Percentiles rank a stretch among this genome's conserved stretches.
Conservation (phyloP, 2,329 filamentous ascomycete species). For the Botryotinia convoluta region DNA sequence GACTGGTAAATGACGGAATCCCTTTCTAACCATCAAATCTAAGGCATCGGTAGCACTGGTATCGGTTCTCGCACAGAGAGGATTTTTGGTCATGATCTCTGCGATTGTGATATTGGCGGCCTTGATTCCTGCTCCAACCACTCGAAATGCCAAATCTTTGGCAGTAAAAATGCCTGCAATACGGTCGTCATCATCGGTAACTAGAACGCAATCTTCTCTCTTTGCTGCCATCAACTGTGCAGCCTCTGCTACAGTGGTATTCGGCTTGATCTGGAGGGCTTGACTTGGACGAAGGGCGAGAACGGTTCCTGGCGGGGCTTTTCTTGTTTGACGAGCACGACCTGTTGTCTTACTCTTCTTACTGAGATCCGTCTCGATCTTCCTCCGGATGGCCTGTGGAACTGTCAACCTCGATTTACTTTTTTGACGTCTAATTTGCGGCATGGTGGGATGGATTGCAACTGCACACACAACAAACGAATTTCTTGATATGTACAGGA, state of each 20-base stretch:
- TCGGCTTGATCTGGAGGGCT: conserved; percentile 95
- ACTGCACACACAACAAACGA: neutral
- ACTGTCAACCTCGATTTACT: conserved; percentile 18
- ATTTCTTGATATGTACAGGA: neutral
- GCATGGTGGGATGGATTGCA: conserved; percentile 4
- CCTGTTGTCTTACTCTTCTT: conserved; percentile 87
- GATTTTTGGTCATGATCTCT: conserved; percentile 99
- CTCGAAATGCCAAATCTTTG: conserved; percentile 96
- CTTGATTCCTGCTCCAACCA: conserved; percentile 88
- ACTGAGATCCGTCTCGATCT: conserved; percentile 95
- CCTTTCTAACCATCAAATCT: conserved; percentile 97
- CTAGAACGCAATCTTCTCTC: conserved; percentile 94
- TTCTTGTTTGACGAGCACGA: conserved; percentile 80
- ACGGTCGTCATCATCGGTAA: conserved; percentile 95
- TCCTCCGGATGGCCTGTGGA: conserved; percentile 83
- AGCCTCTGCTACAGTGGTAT: conserved; percentile 89
- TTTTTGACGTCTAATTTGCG: conserved; percentile 21
- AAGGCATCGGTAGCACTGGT: conserved; percentile 97
- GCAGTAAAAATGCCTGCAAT: conserved; percentile 99
- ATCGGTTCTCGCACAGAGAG: conserved; percentile 92
- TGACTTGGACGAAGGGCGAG: conserved; percentile 93
- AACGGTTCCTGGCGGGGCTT: conserved; percentile 93
- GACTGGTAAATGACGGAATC: conserved; percentile 93
- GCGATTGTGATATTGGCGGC: conserved; percentile 88
- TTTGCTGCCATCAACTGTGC: conserved; percentile 99